A percentile compares a stretch with the other conserved stretches of the same genome.
phyloP scores from a whole-genome alignment of 768 basidiomycete species.

The Phylloporus rhodoxanthus region DNA sequence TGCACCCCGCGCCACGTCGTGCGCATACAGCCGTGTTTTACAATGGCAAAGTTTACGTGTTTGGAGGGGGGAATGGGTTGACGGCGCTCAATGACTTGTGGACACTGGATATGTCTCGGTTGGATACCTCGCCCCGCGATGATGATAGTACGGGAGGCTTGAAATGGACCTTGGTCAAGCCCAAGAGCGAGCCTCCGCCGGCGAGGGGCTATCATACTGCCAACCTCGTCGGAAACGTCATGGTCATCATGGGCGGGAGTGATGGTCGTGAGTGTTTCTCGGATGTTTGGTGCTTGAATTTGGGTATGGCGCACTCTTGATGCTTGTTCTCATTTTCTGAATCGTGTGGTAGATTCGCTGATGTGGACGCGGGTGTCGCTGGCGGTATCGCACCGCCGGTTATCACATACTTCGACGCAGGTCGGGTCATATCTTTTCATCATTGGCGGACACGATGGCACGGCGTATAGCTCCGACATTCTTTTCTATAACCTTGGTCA shows the following conservation, averaged over 20 bases:
- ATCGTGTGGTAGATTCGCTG: slow-evolving; percentile 19
- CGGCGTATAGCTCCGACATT: slow-evolving; percentile 66
- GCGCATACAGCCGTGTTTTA: slow-evolving; percentile 84
- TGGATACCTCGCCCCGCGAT: slow-evolving; percentile 24
- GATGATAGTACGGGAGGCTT: slow-evolving; percentile 21
- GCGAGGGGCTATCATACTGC: slow-evolving; percentile 88
- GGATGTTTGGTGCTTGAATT: slow-evolving; percentile 81
- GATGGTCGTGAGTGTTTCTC: slow-evolving; percentile 85
- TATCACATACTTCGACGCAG: slow-evolving; percentile 83
- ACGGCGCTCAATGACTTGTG: slow-evolving; percentile 88
- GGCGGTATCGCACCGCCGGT: slow-evolving; percentile 43
- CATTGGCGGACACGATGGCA: slow-evolving; percentile 82
- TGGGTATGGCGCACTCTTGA: slow-evolving; percentile 52
- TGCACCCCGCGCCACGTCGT: slow-evolving; percentile 61
- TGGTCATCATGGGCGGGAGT: slow-evolving; percentile 88
- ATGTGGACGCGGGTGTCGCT: slow-evolving; percentile 25
- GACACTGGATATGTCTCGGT: slow-evolving; percentile 65
- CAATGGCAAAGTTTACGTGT: slow-evolving; percentile 69
- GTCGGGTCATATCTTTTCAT: slow-evolving; percentile 91
- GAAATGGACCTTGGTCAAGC: slow-evolving; percentile 56
- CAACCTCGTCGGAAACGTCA: slow-evolving; percentile 76
- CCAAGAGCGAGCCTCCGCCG: slow-evolving; percentile 49
- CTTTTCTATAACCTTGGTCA: slow-evolving; percentile 83
- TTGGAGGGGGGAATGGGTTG: slow-evolving; percentile 92
- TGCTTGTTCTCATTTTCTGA: background rate